Conservation (phyloP, 2,329 filamentous ascomycete genomes). For the Ophiobolus disseminans region DNA sequence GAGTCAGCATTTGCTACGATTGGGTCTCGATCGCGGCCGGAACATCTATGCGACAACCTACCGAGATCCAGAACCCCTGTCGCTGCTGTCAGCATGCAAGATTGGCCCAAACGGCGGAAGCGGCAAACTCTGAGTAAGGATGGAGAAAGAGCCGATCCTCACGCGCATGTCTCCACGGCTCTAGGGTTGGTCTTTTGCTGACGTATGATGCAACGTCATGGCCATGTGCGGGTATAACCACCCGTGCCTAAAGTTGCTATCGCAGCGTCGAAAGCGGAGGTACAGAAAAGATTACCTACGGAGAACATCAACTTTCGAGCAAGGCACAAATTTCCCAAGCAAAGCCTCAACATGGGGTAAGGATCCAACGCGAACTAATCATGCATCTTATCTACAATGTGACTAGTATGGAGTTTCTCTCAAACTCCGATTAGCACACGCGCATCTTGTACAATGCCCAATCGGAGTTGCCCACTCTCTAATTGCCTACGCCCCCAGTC, state of each 20-base stretch:
- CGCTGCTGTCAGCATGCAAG: constrained; percentile 7
- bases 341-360: too few relatives aligned
- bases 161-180: background rate
- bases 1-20: background rate
- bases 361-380: too few relatives aligned
- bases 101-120: constrained; percentile 5
- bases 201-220: too few relatives aligned
- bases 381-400: background rate
- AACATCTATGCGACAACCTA: constrained; percentile 3
- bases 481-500: background rate
- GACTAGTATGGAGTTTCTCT: background rate
- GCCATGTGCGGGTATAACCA: too few relatives aligned
- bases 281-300: too few relatives aligned
- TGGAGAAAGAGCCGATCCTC: constrained; percentile 2
- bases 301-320: too few relatives aligned
- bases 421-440: background rate
- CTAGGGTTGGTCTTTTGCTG: too few relatives aligned
- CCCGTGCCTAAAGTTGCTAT: too few relatives aligned
- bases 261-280: too few relatives aligned
- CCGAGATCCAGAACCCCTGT: constrained; percentile 10
- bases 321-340: too few relatives aligned
- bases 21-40: constrained; percentile 3
- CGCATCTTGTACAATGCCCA: background rate
- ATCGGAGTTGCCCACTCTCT: background rate
- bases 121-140: background rate